A percentile compares a stretch with the other conserved stretches of the same genome.
phyloP scores from a whole-genome alignment of 169 alveolate genomes.

The Plasmodium berghei region DNA sequence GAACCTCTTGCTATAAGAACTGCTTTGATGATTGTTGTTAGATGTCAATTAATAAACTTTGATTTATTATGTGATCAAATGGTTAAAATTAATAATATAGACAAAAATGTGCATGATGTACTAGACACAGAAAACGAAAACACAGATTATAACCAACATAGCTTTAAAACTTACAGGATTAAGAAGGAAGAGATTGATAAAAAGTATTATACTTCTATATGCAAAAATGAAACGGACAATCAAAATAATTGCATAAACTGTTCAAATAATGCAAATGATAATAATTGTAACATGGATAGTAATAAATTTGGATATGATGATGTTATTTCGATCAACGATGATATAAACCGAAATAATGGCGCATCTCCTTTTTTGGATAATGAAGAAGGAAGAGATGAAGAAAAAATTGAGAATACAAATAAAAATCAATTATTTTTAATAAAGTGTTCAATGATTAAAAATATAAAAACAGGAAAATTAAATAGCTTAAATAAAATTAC shows the following conservation, averaged over 20 bases:
- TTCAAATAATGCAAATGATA: not conserved
- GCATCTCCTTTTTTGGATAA: not conserved
- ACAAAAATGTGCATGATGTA: not conserved
- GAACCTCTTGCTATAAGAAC: slow-evolving; percentile 62
- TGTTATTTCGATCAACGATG: not conserved
- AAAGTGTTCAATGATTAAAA: slow-evolving; percentile 72
- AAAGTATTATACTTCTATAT: not conserved
- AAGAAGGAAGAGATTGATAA: not conserved
- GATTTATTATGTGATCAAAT: slow-evolving; percentile 27
- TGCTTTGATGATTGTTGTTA: slow-evolving; percentile 26
- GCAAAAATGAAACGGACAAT: not conserved
- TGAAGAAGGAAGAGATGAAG: not conserved
- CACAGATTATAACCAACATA: not conserved
- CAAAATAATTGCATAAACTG: not conserved
- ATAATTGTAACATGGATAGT: not conserved
- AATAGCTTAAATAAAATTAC: slow-evolving; percentile 6
- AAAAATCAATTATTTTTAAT: slow-evolving; percentile 56
- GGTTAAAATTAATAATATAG: slow-evolving; percentile 14
- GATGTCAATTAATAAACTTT: slow-evolving; percentile 39
- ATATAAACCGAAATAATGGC: not conserved
- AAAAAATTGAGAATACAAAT: not conserved
- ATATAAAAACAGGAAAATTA: slow-evolving; percentile 1
- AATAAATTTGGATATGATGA: not conserved
- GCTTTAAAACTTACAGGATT: too few relatives aligned
- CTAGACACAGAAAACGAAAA: not conserved